Base-by-base conservation (phyloP, 352 stramenopile genomes). In the Aphanomyces invadans region DNA sequence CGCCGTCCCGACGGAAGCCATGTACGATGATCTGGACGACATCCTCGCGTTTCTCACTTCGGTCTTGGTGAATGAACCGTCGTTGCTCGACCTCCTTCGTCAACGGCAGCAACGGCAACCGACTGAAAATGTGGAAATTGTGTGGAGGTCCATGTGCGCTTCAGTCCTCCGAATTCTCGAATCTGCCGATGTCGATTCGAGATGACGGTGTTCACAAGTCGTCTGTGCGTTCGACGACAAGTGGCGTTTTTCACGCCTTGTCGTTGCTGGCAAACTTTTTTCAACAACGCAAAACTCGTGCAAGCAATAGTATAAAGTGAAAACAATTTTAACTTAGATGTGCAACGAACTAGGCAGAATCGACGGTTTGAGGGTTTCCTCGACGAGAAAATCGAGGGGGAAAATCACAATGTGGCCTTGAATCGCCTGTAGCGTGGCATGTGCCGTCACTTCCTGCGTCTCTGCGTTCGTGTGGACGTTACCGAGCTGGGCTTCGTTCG, bases 351-450 rank as follows among this genome's bases (percentile, higher is more conserved):
- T 75, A 0, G 86, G 86, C 63, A 95, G 67, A 56, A 92, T 88
- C 38, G 84, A 86, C 45, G 86, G 86, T 64, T 90, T 87, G 17
- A 95, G 72, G 45, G 89, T 89, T 69, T 93, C 84, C 64, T 93
- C 85, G 21, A 79, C 78, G 36, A 95, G 67, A 55, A 95, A 95
- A 42, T 95, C 77, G 31, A 92, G 62, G 26, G 86, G 86, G 64
- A 94, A 95, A 38, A 92, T 81, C 28, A 95, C 86, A 0, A 95
- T 73, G 51, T 93, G 85, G 36, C 86, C 86, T 32, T 80, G 83
- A 56, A 95, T 94, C 71, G 88, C 81, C 31, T 77, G 90, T 7
- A 95, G 70, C 70, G 90, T 78, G 2, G 76, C 76, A 49, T 83
- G 80, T 44, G 83, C 86, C 36, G 74, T 73, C 21, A 80, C 82